Conservation (phyloP, 306 rosid genomes). For the Vicia villosa region DNA sequence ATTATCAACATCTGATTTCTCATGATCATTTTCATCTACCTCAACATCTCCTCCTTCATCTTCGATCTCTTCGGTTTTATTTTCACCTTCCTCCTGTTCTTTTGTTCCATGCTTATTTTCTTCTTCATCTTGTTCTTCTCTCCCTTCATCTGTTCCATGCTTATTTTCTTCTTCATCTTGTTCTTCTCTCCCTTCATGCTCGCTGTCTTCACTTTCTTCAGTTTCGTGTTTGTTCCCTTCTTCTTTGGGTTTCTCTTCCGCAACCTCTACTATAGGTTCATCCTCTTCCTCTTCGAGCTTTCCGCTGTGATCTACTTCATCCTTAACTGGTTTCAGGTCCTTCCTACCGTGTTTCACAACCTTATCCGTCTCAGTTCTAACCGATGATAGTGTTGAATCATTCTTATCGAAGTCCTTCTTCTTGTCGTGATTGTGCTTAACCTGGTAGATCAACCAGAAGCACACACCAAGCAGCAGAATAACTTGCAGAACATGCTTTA, state of each 20-base stretch:
- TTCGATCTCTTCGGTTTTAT: conserved; percentile 54
- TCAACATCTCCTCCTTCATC: conserved; percentile 71
- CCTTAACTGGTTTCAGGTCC: conserved; percentile 55
- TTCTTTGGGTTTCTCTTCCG: conserved; percentile 52
- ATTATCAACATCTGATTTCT: conserved; percentile 54
- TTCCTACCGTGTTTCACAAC: conserved; percentile 74
- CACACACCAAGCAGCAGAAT: conserved; percentile 77
- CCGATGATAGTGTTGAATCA: conserved; percentile 40
- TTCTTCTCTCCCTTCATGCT: conserved; percentile 43
- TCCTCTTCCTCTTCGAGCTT: conserved; percentile 77
- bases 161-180: conserved; percentile 22
- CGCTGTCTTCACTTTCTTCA: too few relatives aligned
- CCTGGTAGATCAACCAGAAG: conserved; percentile 93
- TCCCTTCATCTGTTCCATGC: conserved; percentile 44
- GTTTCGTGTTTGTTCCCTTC: too few relatives aligned
- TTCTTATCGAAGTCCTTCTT: conserved; percentile 62
- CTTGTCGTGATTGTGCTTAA: conserved; percentile 93
- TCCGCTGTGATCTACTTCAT: conserved; percentile 42
- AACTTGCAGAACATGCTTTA: conserved; percentile 80
- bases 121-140: conserved; percentile 52
- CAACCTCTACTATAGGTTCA: conserved; percentile 59
- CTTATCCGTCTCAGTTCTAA: conserved; percentile 40
- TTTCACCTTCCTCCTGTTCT: conserved; percentile 64
- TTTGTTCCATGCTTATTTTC: conserved; percentile 48
- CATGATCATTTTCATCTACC: conserved; percentile 75